These are phyloP conservation scores for Pseudevernia furfuracea DNA, from an alignment of 495 filamentous ascomycete genomes.

Conservation along the genomic window DNA sequence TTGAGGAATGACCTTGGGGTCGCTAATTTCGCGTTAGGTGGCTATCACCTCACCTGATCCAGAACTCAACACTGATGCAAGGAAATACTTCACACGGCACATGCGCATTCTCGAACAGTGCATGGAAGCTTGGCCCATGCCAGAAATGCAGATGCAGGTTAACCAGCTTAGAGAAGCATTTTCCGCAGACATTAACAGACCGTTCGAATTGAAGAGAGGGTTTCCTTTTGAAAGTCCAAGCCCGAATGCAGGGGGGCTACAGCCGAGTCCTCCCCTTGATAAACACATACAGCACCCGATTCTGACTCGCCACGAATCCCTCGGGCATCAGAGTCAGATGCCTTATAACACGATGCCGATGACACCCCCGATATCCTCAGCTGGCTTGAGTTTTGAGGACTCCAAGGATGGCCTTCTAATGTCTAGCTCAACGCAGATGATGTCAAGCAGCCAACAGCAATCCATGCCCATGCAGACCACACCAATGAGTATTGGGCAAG, in stretches of 20 bases:
- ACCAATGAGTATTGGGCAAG: slow-evolving; percentile 53
- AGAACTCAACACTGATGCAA: slow-evolving; percentile 73
- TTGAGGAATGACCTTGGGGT: neutral
- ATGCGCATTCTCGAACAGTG: slow-evolving; percentile 93
- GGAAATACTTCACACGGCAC: slow-evolving; percentile 86
- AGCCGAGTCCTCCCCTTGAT: slow-evolving; percentile 55
- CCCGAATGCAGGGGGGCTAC: slow-evolving; percentile 42
- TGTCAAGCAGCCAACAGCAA: slow-evolving; percentile 47
- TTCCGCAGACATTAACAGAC: slow-evolving; percentile 74
- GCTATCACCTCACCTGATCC: slow-evolving; percentile 92
- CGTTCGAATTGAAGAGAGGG: slow-evolving; percentile 79
- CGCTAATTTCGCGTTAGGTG: slow-evolving; percentile 49
- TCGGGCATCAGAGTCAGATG: slow-evolving; percentile 17
- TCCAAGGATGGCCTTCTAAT: slow-evolving; percentile 73
- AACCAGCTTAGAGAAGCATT: slow-evolving; percentile 87
- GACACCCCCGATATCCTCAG: slow-evolving; percentile 73
- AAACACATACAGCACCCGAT: slow-evolving; percentile 31
- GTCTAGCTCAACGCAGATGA: slow-evolving; percentile 69
- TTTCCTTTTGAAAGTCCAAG: slow-evolving; percentile 84
- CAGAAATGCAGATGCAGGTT: slow-evolving; percentile 86
- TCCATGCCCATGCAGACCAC: slow-evolving; percentile 36
- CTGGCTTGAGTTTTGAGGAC: slow-evolving; percentile 49
- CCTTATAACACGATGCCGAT: slow-evolving; percentile 61
- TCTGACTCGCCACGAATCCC: slow-evolving; percentile 20
- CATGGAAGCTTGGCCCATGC: slow-evolving; percentile 78